Percentiles rank a stretch among this genome's conserved stretches.
Evolutionary conservation across 139 green algal genomes (phyloP).

Genomic region (Spirogloea muscicola): DNA sequence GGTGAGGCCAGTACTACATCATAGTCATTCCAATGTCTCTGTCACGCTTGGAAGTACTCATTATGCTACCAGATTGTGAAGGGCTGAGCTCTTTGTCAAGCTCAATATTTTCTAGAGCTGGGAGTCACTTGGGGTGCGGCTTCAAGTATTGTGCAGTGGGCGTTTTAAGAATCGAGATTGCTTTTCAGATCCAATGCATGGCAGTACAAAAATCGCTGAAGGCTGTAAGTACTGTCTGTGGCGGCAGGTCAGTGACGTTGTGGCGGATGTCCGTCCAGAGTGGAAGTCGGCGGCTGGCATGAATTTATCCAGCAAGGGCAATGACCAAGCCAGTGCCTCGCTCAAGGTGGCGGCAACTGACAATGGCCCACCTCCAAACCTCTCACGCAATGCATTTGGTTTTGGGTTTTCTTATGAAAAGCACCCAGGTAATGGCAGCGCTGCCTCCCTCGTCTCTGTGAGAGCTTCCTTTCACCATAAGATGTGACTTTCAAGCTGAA

Average conservation of each 20-base stretch:
- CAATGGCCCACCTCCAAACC: no score
- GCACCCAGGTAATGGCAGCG: no score
- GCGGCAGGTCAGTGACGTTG: slow-evolving; percentile 1
- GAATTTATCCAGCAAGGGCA: no score
- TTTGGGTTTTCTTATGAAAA: no score
- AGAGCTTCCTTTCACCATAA: no score
- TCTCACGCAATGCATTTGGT: no score
- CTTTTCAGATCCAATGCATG: neutral
- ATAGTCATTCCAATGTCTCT: no score
- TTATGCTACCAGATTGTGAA: neutral
- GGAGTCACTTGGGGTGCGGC: neutral
- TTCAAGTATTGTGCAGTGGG: neutral
- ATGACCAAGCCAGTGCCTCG: no score
- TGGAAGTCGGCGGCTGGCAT: neutral
- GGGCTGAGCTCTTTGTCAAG: neutral
- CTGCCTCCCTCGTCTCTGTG: no score
- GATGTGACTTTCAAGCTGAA: no score
- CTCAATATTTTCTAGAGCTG: neutral
- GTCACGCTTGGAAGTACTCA: no score
- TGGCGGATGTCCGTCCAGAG: neutral
- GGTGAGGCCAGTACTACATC: slow-evolving; percentile 1
- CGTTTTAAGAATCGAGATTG: neutral
- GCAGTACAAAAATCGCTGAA: neutral
- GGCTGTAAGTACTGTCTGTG: neutral
- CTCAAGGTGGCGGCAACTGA: no score